Base-by-base conservation (phyloP, 2,329 filamentous ascomycete species). In the Trichothecium roseum region DNA sequence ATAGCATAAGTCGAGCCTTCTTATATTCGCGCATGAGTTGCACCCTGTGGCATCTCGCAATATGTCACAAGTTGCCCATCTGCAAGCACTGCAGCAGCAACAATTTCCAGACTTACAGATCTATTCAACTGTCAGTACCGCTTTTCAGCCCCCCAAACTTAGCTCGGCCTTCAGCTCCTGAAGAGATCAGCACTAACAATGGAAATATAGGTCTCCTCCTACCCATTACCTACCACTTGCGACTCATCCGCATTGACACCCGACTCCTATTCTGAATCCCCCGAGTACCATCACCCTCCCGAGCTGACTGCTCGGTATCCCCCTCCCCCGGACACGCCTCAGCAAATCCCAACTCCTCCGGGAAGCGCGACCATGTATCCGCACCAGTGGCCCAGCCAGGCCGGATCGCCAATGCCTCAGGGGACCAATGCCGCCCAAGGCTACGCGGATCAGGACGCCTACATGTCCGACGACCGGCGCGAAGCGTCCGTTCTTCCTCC, bases 331-430 rank as follows among this genome's bases (percentile, higher is more conserved):
- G 29, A 4, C 28, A 32, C 15, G 16, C 47, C 58, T 7, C 66
- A 69, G 41, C 63, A 65, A 36, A 64, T 62, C 26, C 68, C n/a
- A 56, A 55, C 30, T 62, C 60, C 28, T 62, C 65, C 39, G 63
- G 57, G 35, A 61, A 69, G 56, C 65, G 64, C 38, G 48, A 53
- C 6, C 10, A 24, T 24, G 20, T 24, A 24, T 24, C 10, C 20
- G 10, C 20, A 24, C 18, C 47, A 54, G 22, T 71, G 63, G 60
- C 48, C 54, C 20, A 63, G 58, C 39, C 62, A 66, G 36, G 52
- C 59, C 15, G 57, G 57, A 16, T 66, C 66, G 14, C 64, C 67
- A 6, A 62, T 70, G 55, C 45, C 57, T 17, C 49, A 60, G 22
- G 56, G 61, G 13, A 46, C 56, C 12, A 48, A 54, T n/a, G 50